Conservation (phyloP, 441 rosid species). For the Populus hybrid region DNA sequence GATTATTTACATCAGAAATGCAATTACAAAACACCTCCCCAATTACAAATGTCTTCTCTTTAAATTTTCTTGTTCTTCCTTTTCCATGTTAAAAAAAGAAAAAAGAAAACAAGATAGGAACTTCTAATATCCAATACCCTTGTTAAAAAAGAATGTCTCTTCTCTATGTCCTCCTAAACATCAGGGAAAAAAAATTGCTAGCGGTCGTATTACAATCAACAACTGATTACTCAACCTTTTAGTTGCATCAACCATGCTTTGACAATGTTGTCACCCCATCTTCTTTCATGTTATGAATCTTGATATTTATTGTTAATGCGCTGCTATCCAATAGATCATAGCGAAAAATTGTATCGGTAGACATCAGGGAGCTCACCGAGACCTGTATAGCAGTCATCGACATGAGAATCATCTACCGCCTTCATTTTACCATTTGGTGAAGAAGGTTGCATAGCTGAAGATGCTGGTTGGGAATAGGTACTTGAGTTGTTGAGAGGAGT, state of each 20-base stretch:
- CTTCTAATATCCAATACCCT: background rate
- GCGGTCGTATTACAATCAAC: background rate
- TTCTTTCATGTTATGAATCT: background rate
- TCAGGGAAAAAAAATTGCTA: background rate
- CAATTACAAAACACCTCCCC: no score
- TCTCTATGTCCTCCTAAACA: background rate
- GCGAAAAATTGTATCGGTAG: conserved; percentile 24
- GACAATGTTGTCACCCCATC: background rate
- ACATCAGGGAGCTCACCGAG: conserved; percentile 37
- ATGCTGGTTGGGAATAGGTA: conserved; percentile 4
- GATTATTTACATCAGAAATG: no score
- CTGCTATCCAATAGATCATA: background rate
- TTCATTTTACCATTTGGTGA: conserved; percentile 3
- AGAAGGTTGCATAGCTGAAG: background rate
- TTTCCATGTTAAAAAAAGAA: no score
- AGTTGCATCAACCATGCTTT: conserved; percentile 1
- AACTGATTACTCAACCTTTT: background rate
- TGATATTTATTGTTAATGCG: background rate
- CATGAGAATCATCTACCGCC: conserved; percentile 9
- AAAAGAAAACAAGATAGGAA: no score
- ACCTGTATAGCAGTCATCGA: conserved; percentile 35
- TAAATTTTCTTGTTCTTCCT: no score
- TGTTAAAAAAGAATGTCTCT: background rate
- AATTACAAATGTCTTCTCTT: no score
- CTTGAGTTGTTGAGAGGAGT: background rate